A percentile compares a stretch with the other conserved stretches of the same genome.
These are phyloP conservation scores for Chrysopogon serrulatus DNA, from an alignment of 176 grass and related monocot genomes.

Conservation along the genomic window DNA sequence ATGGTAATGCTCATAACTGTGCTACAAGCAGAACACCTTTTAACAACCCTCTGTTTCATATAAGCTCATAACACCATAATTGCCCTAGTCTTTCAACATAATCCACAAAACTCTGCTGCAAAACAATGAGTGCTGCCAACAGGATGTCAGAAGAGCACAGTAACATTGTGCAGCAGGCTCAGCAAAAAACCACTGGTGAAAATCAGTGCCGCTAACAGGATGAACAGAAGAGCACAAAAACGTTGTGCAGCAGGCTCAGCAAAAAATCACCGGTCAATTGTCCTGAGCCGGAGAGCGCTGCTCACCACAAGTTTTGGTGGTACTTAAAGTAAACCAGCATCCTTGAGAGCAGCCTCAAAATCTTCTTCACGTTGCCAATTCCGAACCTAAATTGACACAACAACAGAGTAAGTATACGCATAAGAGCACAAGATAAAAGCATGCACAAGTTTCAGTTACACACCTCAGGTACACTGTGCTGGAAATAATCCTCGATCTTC, in stretches of 20 bases:
- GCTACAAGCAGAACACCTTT: background rate
- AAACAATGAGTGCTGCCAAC: background rate
- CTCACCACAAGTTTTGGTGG: background rate
- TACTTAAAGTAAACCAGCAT: slow-evolving; percentile 71
- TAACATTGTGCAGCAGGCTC: background rate
- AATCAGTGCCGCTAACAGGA: background rate
- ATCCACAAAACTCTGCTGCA: slow-evolving; percentile 20
- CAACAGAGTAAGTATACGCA: background rate
- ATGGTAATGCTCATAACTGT: background rate
- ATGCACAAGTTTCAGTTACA: background rate
- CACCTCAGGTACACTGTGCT: slow-evolving; percentile 66
- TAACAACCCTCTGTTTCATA: background rate
- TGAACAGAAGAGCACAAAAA: background rate
- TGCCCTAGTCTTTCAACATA: background rate
- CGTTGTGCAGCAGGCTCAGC: background rate
- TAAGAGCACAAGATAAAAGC: background rate
- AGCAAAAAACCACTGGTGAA: background rate
- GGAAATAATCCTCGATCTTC: slow-evolving; percentile 83
- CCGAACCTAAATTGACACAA: slow-evolving; percentile 38
- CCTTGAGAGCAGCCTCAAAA: slow-evolving; percentile 87
- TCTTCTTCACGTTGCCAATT: slow-evolving; percentile 79
- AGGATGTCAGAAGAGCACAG: background rate
- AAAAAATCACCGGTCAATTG: background rate
- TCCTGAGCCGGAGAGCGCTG: background rate
- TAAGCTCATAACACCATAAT: background rate